Base-by-base conservation (phyloP, 2,329 filamentous ascomycete species). In the Alternaria longipes region DNA sequence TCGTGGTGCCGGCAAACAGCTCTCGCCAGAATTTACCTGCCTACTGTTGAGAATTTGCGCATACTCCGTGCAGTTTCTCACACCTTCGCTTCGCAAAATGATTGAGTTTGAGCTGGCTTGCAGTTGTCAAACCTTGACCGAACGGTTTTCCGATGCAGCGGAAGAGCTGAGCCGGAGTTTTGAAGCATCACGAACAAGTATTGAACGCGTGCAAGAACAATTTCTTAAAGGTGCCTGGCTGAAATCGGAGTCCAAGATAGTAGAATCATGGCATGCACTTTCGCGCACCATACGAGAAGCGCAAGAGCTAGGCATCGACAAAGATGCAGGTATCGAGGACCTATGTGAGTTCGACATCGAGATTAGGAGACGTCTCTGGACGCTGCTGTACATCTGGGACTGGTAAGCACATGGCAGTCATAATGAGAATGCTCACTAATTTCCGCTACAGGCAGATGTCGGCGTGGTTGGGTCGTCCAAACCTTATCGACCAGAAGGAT, bases 181-280 rank as follows among this genome's bases (percentile, higher is more conserved):
- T 40, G 54, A 76, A 3, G 80, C 81, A 1, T 82, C 82, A 0
- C 78, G 79, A 52, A 81, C 81, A 1, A 79, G 82, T 3, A 67
- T 84, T 7, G 70, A 76, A 36, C 81, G 84, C 16, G 80, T 85
- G 2, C 83, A 85, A 65, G 83, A 85, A 64, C 73, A 83, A n/a
- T 84, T 85, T 55, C 63, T 84, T 4, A 81, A 79, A 22, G 78
- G 80, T 2, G 75, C 77, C 22, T 85, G 82, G 82, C 80, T 79
- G 44, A 84, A 84, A 60, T 80, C 79, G 4, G 82, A 83, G 56
- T 80, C 79, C 14, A 76, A 78, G 20, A 84, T 84, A 65, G 78
- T 82, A 1, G 81, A 84, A 30, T 78, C 83, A 0, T 85, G 83
- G 83, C 83, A 84, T 73, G 70, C 79, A 3, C 64, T 85, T 8